Conservation (phyloP, 2,329 filamentous ascomycete genomes). For the Fusarium coicis region DNA sequence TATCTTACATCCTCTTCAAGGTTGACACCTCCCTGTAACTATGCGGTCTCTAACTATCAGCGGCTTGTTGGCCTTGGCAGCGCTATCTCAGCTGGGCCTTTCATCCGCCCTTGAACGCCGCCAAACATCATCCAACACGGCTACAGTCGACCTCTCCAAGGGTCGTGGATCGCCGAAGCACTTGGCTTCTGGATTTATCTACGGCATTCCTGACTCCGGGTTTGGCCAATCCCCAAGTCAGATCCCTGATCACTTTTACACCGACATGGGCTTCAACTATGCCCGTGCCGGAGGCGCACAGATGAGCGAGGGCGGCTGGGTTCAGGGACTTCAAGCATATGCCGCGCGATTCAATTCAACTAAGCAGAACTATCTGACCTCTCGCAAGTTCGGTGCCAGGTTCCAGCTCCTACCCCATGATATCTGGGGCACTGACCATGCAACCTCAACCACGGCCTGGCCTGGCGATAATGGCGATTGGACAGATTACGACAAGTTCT, state of each 20-base stretch:
- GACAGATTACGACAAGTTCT: neutral
- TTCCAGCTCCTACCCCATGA: neutral
- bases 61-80: neutral
- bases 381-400: neutral
- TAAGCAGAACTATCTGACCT: neutral
- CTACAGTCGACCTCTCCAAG: neutral
- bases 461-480: constrained; percentile 5
- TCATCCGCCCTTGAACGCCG: neutral
- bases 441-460: neutral
- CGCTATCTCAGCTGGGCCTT: neutral
- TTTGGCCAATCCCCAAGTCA: neutral
- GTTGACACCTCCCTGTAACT: neutral
- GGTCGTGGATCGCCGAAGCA: neutral
- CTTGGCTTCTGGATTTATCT: neutral
- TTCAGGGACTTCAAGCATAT: neutral
- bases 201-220: constrained; percentile 2
- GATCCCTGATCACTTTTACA: constrained; percentile 6
- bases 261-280: neutral
- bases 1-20: neutral
- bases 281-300: constrained; percentile 5
- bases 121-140: neutral
- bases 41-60: neutral
- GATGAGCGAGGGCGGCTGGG: neutral
- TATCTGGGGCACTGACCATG: constrained; percentile 3
- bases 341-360: neutral